Evolutionary conservation across 2,329 filamentous ascomycete species (phyloP), one percentile per base, ranked within the genome.

Genomic region (Aspergillus awamori): DNA sequence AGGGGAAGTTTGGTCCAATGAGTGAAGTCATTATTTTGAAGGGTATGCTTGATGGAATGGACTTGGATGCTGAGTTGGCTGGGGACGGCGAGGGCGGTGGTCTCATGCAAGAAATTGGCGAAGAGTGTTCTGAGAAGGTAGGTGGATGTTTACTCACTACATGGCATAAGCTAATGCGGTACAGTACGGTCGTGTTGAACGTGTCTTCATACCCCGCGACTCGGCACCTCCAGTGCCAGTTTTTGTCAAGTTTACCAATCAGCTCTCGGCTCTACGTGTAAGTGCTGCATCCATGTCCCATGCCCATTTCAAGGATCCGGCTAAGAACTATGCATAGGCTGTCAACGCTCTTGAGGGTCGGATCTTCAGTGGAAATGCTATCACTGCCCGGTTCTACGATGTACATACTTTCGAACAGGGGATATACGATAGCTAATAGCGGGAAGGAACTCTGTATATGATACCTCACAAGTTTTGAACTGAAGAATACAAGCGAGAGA

Each of bases 91-190:
- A 86, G 36, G 83, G 84, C 57, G 82, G 81, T 11, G 84, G 84
- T 13, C 80, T 99, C 54, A 89, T 94, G 68, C 94, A 98, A 79
- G 93, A 97, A 75, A 97, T 99, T 76, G 95, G 95, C 6, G 92
- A 97, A 71, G 92, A 96, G 73, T 97, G 96, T 76, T 89, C 88
- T 53, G 87, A 92, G 66, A 93, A 93, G 83, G 86, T 89, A 72
- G 66, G 72, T 65, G n/a, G 4, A 4, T 38, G 22, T 22, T 11
- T 53, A 15, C 3, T 49, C 54, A 7, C n/a, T 39, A 15, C 17
- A 28, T 51, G 22, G 24, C 39, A 17, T 43, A 33, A 49, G 30
- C 60, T 62, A 45, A 64, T 45, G 22, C 61, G 17, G 8, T 17
- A n/a, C 59, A 92, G 87, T 96, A 96, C 73, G 93, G 93, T 15